Evolutionary conservation across 2,329 filamentous ascomycete species (phyloP).

Genomic region (Karstenula rhodostoma): DNA sequence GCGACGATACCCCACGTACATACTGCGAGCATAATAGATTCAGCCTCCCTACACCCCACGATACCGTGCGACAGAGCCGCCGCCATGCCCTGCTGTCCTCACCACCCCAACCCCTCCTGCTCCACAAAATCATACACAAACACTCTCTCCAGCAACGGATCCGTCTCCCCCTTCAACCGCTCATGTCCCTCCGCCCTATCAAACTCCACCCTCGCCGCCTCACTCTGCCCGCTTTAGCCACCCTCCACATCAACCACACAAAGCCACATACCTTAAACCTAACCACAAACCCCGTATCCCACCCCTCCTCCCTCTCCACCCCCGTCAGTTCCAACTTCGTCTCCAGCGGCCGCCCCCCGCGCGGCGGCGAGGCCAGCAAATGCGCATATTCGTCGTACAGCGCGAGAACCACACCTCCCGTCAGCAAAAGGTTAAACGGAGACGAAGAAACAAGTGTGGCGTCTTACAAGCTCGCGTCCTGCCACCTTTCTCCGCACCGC

Average conservation of each 20-base stretch:
- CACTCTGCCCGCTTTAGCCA: constrained; percentile 19
- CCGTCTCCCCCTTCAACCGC: constrained; percentile 37
- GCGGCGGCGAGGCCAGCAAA: constrained; percentile 24
- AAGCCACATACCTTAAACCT: constrained; percentile 27
- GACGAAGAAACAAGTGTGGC: not conserved
- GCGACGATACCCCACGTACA: constrained; percentile 21
- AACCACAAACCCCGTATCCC: constrained; percentile 39
- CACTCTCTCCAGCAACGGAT: constrained; percentile 33
- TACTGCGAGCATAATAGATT: not conserved
- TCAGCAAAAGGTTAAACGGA: not conserved
- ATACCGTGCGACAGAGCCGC: not conserved
- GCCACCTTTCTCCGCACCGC: constrained; percentile 29
- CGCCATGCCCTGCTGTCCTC: too few relatives aligned
- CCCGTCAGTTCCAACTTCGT: constrained; percentile 32
- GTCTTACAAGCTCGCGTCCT: constrained; percentile 28
- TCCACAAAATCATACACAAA: constrained; percentile 41
- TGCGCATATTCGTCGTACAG: constrained; percentile 32
- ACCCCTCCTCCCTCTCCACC: constrained; percentile 31
- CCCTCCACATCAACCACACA: too few relatives aligned
- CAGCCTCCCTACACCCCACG: too few relatives aligned
- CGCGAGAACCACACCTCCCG: constrained; percentile 17
- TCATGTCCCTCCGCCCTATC: constrained; percentile 35
- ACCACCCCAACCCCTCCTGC: constrained; percentile 37
- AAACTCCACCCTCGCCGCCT: constrained; percentile 31
- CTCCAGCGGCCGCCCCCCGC: constrained; percentile 31